These are phyloP conservation scores for Limonium bicolor DNA, from an alignment of 148 eudicot genomes.

Conservation along the genomic window DNA sequence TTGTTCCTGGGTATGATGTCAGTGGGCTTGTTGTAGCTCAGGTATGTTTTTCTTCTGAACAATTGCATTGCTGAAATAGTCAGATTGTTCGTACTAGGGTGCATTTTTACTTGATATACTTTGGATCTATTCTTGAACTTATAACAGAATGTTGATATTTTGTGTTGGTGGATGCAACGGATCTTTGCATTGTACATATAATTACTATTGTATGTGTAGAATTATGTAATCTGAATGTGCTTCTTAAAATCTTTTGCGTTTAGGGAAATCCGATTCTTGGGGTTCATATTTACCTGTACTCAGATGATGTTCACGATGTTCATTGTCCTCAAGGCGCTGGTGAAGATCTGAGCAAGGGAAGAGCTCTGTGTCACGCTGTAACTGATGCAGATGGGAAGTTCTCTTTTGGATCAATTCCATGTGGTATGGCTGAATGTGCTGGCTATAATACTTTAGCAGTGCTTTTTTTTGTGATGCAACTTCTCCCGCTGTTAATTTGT, in stretches of 20 bases:
- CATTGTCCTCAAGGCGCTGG: conserved; percentile 69
- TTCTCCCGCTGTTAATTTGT: too few relatives aligned
- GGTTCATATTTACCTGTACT: conserved; percentile 79
- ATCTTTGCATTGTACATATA: background rate
- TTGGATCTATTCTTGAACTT: too few relatives aligned
- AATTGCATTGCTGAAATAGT: too few relatives aligned
- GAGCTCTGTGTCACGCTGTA: conserved; percentile 80
- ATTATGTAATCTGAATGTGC: background rate
- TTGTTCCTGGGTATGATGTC: conserved; percentile 75
- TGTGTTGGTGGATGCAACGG: too few relatives aligned
- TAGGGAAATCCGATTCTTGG: conserved; percentile 97
- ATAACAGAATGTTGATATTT: too few relatives aligned
- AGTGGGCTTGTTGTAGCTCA: conserved; percentile 87
- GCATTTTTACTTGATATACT: too few relatives aligned
- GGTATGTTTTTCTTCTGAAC: conserved; percentile 30
- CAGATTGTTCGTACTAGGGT: too few relatives aligned
- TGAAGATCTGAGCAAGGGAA: conserved; percentile 50
- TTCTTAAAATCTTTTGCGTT: background rate
- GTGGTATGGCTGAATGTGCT: conserved; percentile 48
- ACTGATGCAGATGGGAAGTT: conserved; percentile 86
- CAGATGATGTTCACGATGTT: conserved; percentile 63
- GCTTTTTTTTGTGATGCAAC: too few relatives aligned
- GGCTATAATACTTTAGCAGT: too few relatives aligned
- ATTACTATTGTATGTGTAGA: background rate
- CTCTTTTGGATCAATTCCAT: conserved; percentile 67